These are phyloP conservation scores for Dactylis glomerata DNA, from an alignment of 176 grass and related monocot species.

Conservation along the genomic window DNA sequence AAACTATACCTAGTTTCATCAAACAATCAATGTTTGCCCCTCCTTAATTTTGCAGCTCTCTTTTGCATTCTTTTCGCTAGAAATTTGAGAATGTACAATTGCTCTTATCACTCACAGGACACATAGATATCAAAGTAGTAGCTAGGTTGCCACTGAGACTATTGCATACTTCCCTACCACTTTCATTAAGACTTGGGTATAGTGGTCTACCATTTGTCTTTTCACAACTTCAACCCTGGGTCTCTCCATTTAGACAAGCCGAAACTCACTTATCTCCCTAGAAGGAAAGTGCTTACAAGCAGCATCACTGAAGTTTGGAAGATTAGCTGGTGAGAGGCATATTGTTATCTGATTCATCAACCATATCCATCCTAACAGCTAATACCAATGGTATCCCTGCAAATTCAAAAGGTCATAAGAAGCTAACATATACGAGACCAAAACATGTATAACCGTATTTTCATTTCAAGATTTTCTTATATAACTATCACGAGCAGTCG, in stretches of 20 bases:
- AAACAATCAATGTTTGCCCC: too few relatives aligned
- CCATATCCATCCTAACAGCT: constrained; percentile 47
- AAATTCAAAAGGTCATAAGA: constrained; percentile 13
- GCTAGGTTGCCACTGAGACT: neutral
- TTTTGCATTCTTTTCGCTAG: constrained; percentile 82
- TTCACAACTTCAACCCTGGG: constrained; percentile 78
- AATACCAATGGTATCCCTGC: constrained; percentile 55
- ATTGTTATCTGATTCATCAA: constrained; percentile 39
- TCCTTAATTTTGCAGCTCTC: neutral
- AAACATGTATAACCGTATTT: neutral
- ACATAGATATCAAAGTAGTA: constrained; percentile 17
- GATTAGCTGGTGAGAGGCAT: constrained; percentile 13
- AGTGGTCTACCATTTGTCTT: constrained; percentile 78
- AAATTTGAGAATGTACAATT: constrained; percentile 11
- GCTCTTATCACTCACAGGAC: neutral
- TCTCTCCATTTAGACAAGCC: constrained; percentile 77
- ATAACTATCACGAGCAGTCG: neutral
- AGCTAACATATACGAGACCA: neutral
- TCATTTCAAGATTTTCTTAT: neutral
- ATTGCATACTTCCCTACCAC: constrained; percentile 75
- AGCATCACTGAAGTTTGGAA: constrained; percentile 25
- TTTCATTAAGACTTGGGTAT: constrained; percentile 63
- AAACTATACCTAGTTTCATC: too few relatives aligned
- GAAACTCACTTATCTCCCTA: constrained; percentile 50
- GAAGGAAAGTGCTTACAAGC: constrained; percentile 33